Evolutionary conservation across 2,329 filamentous ascomycete genomes (phyloP).

Genomic region (Fusarium sulawesiense): DNA sequence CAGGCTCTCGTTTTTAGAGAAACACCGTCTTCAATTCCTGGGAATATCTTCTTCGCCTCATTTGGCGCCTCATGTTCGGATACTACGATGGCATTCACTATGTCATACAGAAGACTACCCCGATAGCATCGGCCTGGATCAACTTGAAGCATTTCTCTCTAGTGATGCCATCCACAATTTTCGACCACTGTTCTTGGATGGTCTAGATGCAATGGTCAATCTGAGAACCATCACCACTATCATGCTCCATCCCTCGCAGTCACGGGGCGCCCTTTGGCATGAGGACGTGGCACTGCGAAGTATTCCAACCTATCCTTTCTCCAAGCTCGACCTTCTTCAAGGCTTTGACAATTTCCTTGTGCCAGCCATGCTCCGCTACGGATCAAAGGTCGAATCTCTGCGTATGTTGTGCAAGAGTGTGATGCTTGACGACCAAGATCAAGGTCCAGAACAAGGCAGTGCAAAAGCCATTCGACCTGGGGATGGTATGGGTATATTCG

Average conservation of each 20-base stretch:
- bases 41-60: background rate
- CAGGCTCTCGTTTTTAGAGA: background rate
- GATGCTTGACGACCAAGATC: background rate
- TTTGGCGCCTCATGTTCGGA: background rate
- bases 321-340: background rate
- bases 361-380: background rate
- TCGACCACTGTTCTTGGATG: background rate
- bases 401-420: background rate
- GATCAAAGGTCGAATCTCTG: background rate
- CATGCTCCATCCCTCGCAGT: background rate
- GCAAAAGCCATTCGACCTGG: background rate
- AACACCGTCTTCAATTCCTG: background rate
- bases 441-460: background rate
- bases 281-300: background rate
- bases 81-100: background rate
- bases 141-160: background rate
- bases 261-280: background rate
- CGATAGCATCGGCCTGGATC: background rate
- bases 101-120: background rate
- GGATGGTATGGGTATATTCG: background rate
- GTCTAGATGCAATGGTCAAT: background rate
- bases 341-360: background rate
- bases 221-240: background rate
- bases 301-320: rapidly evolving
- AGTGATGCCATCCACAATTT: background rate